Evolutionary conservation across 495 filamentous ascomycete species (phyloP).

Genomic region (Cercophora samala): DNA sequence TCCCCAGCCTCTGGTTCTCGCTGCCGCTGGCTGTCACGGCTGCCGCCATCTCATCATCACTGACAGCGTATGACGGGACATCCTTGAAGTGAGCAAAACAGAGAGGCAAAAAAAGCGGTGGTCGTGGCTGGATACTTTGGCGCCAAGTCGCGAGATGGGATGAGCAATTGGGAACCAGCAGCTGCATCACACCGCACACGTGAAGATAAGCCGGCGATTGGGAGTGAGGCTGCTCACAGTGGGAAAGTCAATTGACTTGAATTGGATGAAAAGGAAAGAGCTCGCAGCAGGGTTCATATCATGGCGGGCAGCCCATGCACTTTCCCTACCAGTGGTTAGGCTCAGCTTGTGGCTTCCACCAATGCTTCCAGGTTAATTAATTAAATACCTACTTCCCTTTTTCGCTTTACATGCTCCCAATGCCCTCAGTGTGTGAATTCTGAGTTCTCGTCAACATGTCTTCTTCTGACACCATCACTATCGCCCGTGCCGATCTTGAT

Average conservation of each 20-base stretch:
- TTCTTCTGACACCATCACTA: conserved; percentile 41
- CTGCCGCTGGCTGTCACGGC: not conserved
- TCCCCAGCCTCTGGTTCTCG: not conserved
- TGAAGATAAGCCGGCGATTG: not conserved
- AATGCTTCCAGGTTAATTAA: too few relatives aligned
- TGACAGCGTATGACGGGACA: not conserved
- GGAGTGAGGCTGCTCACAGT: not conserved
- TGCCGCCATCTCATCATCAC: conserved; percentile 2
- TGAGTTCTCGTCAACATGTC: conserved; percentile 9
- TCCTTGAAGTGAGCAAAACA: not conserved
- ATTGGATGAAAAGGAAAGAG: not conserved
- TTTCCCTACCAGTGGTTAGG: too few relatives aligned
- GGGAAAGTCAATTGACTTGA: not conserved
- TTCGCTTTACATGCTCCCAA: not conserved
- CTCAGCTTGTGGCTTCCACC: not conserved
- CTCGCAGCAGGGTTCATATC: not conserved
- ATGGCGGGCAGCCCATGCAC: not conserved
- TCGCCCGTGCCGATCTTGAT: conserved; percentile 53
- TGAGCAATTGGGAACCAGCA: not conserved
- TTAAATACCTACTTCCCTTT: not conserved
- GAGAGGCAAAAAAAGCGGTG: not conserved
- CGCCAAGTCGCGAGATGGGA: not conserved
- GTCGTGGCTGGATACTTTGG: not conserved
- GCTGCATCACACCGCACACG: not conserved
- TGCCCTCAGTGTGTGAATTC: not conserved